phyloP scores from a whole-genome alignment of 2,329 filamentous ascomycete genomes.

The Ophiocordyceps polyrhachis-furcata region DNA sequence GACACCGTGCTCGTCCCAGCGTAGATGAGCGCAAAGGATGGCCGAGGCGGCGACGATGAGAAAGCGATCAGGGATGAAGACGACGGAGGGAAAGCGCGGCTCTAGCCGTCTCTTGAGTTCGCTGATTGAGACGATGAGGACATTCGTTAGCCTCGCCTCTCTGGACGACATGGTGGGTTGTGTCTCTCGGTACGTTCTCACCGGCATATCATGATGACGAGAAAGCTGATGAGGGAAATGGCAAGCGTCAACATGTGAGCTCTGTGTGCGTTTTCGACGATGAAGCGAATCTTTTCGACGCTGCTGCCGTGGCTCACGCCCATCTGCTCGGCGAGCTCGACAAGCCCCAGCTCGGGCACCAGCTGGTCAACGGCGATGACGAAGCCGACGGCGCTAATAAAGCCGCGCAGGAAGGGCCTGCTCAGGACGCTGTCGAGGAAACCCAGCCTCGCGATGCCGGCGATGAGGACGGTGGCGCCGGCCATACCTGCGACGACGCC shows the following conservation, averaged over 20 bases:
- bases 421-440: constrained; percentile 92
- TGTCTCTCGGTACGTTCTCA: constrained; percentile 18
- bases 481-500: constrained; percentile 79
- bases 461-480: constrained; percentile 72
- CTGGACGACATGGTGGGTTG: too few species aligned
- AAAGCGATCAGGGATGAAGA: constrained; percentile 84
- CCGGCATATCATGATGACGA: constrained; percentile 80
- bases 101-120: constrained; percentile 68
- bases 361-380: constrained; percentile 93
- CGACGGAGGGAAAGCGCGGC: constrained; percentile 58
- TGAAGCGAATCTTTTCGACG: constrained; percentile 68
- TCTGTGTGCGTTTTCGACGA: constrained; percentile 45
- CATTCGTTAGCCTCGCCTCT: not conserved
- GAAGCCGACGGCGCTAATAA: constrained; percentile 92
- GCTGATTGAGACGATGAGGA: constrained; percentile 20
- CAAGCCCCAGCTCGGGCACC: constrained; percentile 74
- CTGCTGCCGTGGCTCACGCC: constrained; percentile 70
- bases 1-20: constrained; percentile 66
- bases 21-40: constrained; percentile 54
- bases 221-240: constrained; percentile 63
- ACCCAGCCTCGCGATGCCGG: constrained; percentile 68
- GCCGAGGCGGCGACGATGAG: constrained; percentile 73
- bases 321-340: constrained; percentile 39
- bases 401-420: constrained; percentile 77
- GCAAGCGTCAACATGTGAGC: constrained; percentile 58